Evolutionary conservation across 2,329 filamentous ascomycete genomes (phyloP).

Genomic region (Eurotiales sp.): DNA sequence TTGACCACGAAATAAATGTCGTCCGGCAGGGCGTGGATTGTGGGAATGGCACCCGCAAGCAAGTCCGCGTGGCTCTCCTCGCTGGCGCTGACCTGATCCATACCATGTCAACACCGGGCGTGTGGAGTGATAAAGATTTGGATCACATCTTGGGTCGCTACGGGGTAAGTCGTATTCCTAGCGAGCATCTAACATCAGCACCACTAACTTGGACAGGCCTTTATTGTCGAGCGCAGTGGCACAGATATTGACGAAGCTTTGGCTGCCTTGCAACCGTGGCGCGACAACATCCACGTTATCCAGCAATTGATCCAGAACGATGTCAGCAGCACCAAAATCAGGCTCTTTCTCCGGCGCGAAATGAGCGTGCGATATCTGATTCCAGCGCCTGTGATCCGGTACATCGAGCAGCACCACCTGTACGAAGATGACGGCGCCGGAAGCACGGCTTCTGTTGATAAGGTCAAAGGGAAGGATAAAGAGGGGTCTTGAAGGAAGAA

Average conservation of each 20-base stretch:
- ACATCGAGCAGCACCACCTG: conserved; percentile 65
- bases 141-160: conserved; percentile 83
- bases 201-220: conserved; percentile 45
- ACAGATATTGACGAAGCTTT: conserved; percentile 87
- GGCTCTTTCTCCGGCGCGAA: conserved; percentile 71
- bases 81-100: conserved; percentile 73
- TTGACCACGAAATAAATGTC: conserved; percentile 83
- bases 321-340: conserved; percentile 76
- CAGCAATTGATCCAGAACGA: conserved; percentile 85
- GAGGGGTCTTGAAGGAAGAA: conserved; percentile 3
- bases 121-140: conserved; percentile 82
- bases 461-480: conserved; percentile 30
- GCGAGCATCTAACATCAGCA: not conserved
- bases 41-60: conserved; percentile 61
- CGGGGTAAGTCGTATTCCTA: conserved; percentile 45
- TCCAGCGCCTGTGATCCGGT: conserved; percentile 69
- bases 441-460: conserved; percentile 25
- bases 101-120: conserved; percentile 66
- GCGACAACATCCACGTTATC: conserved; percentile 83
- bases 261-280: conserved; percentile 74
- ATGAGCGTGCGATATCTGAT: conserved; percentile 78
- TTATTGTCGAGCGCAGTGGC: conserved; percentile 82
- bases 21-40: conserved; percentile 70
- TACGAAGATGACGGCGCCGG: conserved; percentile 53
- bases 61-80: conserved; percentile 72